Base-by-base conservation (phyloP, 2,329 filamentous ascomycete species). In the Xylariomycetidae sp. region DNA sequence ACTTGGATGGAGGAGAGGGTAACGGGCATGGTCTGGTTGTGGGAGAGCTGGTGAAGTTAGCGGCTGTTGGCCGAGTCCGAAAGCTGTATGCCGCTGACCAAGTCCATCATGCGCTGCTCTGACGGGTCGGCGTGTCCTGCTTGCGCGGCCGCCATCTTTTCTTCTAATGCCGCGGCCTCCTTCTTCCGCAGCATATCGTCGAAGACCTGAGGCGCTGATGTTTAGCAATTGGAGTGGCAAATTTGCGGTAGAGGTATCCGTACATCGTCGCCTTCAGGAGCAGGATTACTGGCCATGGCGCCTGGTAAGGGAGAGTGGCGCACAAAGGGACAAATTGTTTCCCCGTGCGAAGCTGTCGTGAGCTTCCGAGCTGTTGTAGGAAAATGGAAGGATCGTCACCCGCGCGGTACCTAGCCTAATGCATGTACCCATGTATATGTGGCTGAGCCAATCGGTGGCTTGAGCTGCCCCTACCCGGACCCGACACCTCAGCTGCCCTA, bases 1-100 rank as follows among this genome's bases (percentile, higher is more conserved):
- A 98, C 71, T 49, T 84, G 79, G 54, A 98, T 76, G 27, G 86
- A 85, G 49, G 85, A 85, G 56, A 98, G 82, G 10, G 87, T 86
- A 50, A 92, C 85, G 25, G 92, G 90, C 37, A 92, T 76, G 26
- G 85, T 85, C 46, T 83, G 82, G 59, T 96, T 94, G 61, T 84
- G 76, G 46, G 79, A 74, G 52, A 93, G 74, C 83, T 88, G 43
- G 5, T 31, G 24, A 15, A 23, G 27, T 40, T 20, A 41, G 33
- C 18, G 25, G 30, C 19, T 29, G 39, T 26, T 33, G 23, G 28
- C 31, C 34, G 20, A 17, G 18, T 16, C 14, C 15, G 29, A n/a
- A 32, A 32, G 18, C 30, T 18, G 29, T 31, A n/a, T n/a, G n/a
- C n/a, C n/a, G 30, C 67, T 39, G 64, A 85, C 81, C 63, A 87